These are phyloP conservation scores for Voacanga thouarsii DNA, from an alignment of 257 asterid species.

Conservation along the genomic window DNA sequence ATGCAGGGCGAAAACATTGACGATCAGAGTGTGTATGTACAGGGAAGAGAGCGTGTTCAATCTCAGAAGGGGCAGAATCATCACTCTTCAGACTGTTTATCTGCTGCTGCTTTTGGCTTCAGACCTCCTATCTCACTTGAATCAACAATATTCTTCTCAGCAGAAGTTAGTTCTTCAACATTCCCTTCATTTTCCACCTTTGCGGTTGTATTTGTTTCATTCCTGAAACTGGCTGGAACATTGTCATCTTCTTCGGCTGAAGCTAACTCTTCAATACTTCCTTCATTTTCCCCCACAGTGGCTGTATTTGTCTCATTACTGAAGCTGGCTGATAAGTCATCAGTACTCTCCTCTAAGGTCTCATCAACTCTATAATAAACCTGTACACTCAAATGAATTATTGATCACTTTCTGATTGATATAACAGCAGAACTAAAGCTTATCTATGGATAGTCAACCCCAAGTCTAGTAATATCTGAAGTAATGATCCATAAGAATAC, in stretches of 20 bases:
- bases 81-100: background rate
- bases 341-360: constrained; percentile 21
- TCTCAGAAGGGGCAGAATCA: background rate
- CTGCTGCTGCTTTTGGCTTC: background rate
- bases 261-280: constrained; percentile 12
- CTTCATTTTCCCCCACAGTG: constrained; percentile 7
- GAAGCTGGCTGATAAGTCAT: constrained; percentile 15
- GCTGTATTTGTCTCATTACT: constrained; percentile 11
- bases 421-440: background rate
- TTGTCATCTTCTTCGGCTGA: background rate
- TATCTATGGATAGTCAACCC: background rate
- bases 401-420: background rate
- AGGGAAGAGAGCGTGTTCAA: background rate
- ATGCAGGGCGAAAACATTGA: too few species aligned
- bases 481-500: too few species aligned
- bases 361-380: constrained; percentile 77
- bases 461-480: background rate
- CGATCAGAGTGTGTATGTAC: too few species aligned
- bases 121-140: background rate
- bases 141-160: background rate
- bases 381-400: constrained; percentile 28
- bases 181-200: background rate
- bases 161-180: constrained; percentile 15
- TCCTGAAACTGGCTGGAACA: background rate
- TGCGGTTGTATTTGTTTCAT: constrained; percentile 13